These are phyloP conservation scores for Sporothrix variecibatus DNA, from an alignment of 2,329 filamentous ascomycete genomes.

Conservation along the genomic window DNA sequence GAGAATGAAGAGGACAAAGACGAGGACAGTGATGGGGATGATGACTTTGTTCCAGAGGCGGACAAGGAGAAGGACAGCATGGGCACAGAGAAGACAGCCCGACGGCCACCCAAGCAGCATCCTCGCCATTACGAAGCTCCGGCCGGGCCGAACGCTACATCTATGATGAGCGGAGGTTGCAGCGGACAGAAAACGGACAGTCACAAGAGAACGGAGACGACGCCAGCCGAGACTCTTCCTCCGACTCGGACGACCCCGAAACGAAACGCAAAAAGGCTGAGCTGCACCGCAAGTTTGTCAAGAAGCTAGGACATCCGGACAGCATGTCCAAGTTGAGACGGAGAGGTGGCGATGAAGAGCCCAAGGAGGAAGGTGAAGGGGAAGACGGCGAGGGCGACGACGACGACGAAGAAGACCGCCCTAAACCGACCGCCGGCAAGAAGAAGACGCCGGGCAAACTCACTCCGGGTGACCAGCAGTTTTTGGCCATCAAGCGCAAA, in stretches of 20 bases:
- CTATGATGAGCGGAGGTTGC: conserved; percentile 3
- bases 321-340: conserved; percentile 70
- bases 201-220: conserved; percentile 34
- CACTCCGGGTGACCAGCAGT: conserved; percentile 91
- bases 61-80: background rate
- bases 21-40: background rate
- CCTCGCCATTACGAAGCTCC: conserved; percentile 17
- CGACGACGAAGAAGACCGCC: conserved; percentile 36
- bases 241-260: conserved; percentile 36
- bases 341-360: conserved; percentile 52
- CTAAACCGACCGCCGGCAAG: conserved; percentile 49
- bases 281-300: conserved; percentile 82
- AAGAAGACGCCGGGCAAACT: conserved; percentile 73
- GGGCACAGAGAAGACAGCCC: background rate
- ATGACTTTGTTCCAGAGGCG: background rate
- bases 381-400: conserved; percentile 61
- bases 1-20: background rate
- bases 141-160: conserved; percentile 24
- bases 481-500: conserved; percentile 89
- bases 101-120: background rate
- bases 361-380: conserved; percentile 47
- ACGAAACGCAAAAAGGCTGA: conserved; percentile 57
- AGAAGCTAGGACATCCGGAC: conserved; percentile 84
- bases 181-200: background rate
- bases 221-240: conserved; percentile 36